These are phyloP conservation scores for Phaseolus lunatus DNA, from an alignment of 306 rosid genomes.

Conservation along the genomic window DNA sequence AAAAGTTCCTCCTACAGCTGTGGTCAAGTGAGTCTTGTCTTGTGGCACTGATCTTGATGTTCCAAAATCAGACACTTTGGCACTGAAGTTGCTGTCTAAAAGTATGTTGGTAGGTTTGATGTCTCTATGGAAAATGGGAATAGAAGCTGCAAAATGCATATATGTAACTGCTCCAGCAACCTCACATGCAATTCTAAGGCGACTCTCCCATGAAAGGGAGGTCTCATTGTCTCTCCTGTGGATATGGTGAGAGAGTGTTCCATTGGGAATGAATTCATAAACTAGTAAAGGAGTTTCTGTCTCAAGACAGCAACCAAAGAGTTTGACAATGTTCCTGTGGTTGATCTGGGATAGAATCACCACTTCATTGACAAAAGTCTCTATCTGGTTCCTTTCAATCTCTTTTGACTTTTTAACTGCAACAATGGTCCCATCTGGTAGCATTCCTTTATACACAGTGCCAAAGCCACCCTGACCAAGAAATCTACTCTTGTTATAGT, in stretches of 20 bases:
- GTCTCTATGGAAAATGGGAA: slow-evolving; percentile 69
- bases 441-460: slow-evolving; percentile 53
- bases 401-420: slow-evolving; percentile 54
- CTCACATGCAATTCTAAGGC: slow-evolving; percentile 66
- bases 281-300: slow-evolving; percentile 63
- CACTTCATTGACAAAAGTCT: slow-evolving; percentile 57
- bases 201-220: slow-evolving; percentile 52
- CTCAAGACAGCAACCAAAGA: slow-evolving; percentile 68
- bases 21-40: slow-evolving; percentile 69
- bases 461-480: slow-evolving; percentile 56
- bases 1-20: slow-evolving; percentile 64
- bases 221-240: slow-evolving; percentile 41
- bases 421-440: slow-evolving; percentile 53
- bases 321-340: slow-evolving; percentile 61
- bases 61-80: slow-evolving; percentile 60
- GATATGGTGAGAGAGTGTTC: slow-evolving; percentile 60
- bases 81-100: slow-evolving; percentile 54
- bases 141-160: slow-evolving; percentile 69
- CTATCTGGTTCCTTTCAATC: slow-evolving; percentile 50
- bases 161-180: slow-evolving; percentile 74
- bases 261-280: slow-evolving; percentile 65
- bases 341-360: slow-evolving; percentile 59
- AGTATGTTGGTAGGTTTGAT: slow-evolving; percentile 71
- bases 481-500: slow-evolving; percentile 50
- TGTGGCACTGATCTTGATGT: slow-evolving; percentile 63